Percentiles rank a stretch among this genome's conserved stretches.
Evolutionary conservation across 2,329 filamentous ascomycete genomes (phyloP).

Genomic region (Ophiobolus disseminans): DNA sequence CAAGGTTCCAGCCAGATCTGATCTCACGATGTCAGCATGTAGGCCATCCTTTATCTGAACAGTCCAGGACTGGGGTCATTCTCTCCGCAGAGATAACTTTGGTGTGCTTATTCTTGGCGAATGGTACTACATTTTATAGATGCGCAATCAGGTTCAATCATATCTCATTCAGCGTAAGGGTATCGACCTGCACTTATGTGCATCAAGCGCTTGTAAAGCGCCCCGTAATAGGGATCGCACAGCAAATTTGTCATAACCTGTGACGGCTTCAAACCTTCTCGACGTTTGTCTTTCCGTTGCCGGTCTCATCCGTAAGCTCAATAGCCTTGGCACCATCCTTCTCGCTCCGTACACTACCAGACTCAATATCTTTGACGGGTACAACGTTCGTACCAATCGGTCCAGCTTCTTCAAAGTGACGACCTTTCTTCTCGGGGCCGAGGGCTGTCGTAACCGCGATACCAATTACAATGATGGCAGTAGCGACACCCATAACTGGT

Average conservation of each 20-base stretch:
- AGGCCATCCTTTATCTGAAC: too few relatives aligned
- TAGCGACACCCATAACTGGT: conserved; percentile 76
- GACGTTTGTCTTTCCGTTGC: conserved; percentile 1
- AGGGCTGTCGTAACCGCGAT: conserved; percentile 72
- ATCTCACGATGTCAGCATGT: too few relatives aligned
- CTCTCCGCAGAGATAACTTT: too few relatives aligned
- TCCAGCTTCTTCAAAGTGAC: conserved; percentile 69
- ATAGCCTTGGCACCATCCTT: conserved; percentile 30
- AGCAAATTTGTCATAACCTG: background rate
- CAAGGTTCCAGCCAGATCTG: too few relatives aligned
- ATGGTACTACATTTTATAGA: too few relatives aligned
- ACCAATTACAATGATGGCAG: conserved; percentile 75
- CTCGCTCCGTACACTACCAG: conserved; percentile 36
- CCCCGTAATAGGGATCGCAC: background rate
- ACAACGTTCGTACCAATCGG: conserved; percentile 56
- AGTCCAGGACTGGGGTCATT: too few relatives aligned
- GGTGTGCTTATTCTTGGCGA: too few relatives aligned
- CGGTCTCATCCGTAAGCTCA: conserved; percentile 25
- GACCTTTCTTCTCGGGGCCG: conserved; percentile 76
- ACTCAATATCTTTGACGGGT: conserved; percentile 41
- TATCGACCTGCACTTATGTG: background rate
- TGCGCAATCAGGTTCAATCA: background rate
- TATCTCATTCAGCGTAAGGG: background rate
- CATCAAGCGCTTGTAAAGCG: background rate
- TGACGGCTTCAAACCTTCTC: conserved; percentile 4